Conservation (phyloP, 352 stramenopile species). For the Phytophthora constricta region DNA sequence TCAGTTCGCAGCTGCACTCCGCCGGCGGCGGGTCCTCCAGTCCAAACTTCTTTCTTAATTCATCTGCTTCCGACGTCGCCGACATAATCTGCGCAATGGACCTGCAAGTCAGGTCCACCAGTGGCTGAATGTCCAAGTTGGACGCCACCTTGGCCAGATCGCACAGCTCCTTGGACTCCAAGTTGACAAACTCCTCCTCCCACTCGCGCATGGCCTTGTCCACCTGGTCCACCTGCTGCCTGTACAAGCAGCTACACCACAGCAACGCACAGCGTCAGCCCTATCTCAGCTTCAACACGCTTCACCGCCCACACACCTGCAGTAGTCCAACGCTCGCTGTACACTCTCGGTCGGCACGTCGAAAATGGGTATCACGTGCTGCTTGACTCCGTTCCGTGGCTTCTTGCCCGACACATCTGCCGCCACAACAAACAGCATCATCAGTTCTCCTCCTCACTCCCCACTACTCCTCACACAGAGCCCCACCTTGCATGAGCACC, state of each 20-base stretch:
- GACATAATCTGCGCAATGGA: conserved; percentile 89
- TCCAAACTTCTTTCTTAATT: conserved; percentile 81
- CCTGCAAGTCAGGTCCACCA: conserved; percentile 81
- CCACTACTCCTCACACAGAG: too few species aligned
- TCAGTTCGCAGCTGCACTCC: conserved; percentile 62
- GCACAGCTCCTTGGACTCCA: conserved; percentile 82
- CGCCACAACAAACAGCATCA: conserved; percentile 9
- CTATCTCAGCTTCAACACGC: neutral
- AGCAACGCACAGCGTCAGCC: conserved; percentile 7
- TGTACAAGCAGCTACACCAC: conserved; percentile 67
- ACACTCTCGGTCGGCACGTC: conserved; percentile 78
- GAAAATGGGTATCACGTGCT: conserved; percentile 79
- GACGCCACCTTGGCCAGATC: conserved; percentile 84
- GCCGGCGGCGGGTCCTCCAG: conserved; percentile 57
- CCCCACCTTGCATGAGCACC: conserved; percentile 73
- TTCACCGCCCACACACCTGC: conserved; percentile 39
- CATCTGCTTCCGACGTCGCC: conserved; percentile 73
- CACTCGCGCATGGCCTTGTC: conserved; percentile 65
- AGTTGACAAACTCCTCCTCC: conserved; percentile 71
- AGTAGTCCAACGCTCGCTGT: conserved; percentile 76
- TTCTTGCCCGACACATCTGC: conserved; percentile 61
- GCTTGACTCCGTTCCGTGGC: conserved; percentile 56
- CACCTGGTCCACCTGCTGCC: conserved; percentile 73
- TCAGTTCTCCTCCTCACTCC: too few species aligned
- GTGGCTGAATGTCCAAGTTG: conserved; percentile 81